Conservation (phyloP, 2,329 filamentous ascomycete genomes). For the Stagonosporopsis tanaceti region DNA sequence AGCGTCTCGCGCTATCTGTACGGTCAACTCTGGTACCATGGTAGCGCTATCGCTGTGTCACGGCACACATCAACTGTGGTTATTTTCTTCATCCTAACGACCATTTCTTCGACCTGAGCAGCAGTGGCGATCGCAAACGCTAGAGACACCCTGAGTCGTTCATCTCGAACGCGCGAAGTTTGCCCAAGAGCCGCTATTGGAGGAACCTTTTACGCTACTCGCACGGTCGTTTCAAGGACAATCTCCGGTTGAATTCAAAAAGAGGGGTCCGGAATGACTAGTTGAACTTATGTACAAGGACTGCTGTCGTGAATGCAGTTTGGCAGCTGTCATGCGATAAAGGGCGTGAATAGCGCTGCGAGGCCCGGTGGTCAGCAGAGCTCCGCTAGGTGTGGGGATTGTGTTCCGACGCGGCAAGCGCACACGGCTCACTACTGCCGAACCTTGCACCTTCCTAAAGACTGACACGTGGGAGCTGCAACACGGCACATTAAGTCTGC, state of each 20-base stretch:
- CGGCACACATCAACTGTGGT: neutral
- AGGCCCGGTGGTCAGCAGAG: neutral
- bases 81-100: neutral
- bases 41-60: neutral
- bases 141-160: neutral
- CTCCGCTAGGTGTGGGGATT: conserved; percentile 5
- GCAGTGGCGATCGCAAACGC: conserved; percentile 2
- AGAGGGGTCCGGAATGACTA: neutral
- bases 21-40: neutral
- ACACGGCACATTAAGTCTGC: conserved; percentile 1
- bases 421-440: conserved; percentile 5
- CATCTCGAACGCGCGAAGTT: neutral
- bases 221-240: conserved; percentile 3
- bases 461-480: conserved; percentile 2
- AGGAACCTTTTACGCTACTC: neutral
- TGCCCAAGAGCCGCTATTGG: conserved; percentile 3
- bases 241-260: conserved; percentile 7
- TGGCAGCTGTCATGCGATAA: neutral
- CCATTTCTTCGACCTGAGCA: conserved; percentile 1
- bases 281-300: neutral
- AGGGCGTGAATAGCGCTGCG: neutral
- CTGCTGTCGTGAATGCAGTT: neutral
- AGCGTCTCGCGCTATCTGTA: neutral
- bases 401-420: neutral
- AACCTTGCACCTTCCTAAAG: conserved; percentile 4